Evolutionary conservation across 78 protist species (phyloP).

Genomic region (Chrysochromulina parva): DNA sequence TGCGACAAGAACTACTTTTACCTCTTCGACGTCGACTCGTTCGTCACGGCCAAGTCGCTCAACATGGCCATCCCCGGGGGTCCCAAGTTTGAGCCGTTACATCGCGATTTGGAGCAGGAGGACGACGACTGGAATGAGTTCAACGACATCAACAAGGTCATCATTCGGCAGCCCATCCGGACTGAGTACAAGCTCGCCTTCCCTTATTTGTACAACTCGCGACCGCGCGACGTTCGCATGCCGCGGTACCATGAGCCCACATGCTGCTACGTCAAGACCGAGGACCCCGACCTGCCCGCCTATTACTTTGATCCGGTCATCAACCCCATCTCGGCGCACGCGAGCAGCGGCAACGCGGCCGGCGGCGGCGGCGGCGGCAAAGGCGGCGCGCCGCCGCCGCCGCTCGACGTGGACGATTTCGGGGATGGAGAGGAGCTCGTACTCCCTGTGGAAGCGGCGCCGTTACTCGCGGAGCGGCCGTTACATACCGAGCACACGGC

Average conservation of each 20-base stretch:
- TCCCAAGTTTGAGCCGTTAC: slow-evolving; percentile 99
- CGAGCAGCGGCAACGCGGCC: neutral
- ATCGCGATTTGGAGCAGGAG: slow-evolving; percentile 81
- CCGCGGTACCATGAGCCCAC: slow-evolving; percentile 87
- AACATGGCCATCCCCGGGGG: slow-evolving; percentile 99
- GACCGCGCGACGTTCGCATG: slow-evolving; percentile 89
- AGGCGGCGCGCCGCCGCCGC: neutral
- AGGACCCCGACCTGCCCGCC: slow-evolving; percentile 94
- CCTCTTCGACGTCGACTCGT: slow-evolving; percentile 91
- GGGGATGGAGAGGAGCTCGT: slow-evolving; percentile 59
- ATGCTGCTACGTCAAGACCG: slow-evolving; percentile 79
- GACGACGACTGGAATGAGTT: slow-evolving; percentile 99
- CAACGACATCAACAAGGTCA: slow-evolving; percentile 97
- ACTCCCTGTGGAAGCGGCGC: slow-evolving; percentile 67
- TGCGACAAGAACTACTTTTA: slow-evolving; percentile 94
- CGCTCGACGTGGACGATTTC: slow-evolving; percentile 61
- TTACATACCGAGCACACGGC: slow-evolving; percentile 90
- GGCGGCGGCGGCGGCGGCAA: neutral
- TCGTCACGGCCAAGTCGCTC: slow-evolving; percentile 97
- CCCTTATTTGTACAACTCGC: slow-evolving; percentile 96
- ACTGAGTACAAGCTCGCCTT: slow-evolving; percentile 98
- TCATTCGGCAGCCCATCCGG: slow-evolving; percentile 94
- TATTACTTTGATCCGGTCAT: slow-evolving; percentile 93
- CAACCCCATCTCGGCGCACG: slow-evolving; percentile 85
- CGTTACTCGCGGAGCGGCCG: slow-evolving; percentile 61